Percentiles rank a stretch among this genome's conserved stretches.
phyloP scores from a whole-genome alignment of 179 eudicot genomes.

The Silene noctiflora region DNA sequence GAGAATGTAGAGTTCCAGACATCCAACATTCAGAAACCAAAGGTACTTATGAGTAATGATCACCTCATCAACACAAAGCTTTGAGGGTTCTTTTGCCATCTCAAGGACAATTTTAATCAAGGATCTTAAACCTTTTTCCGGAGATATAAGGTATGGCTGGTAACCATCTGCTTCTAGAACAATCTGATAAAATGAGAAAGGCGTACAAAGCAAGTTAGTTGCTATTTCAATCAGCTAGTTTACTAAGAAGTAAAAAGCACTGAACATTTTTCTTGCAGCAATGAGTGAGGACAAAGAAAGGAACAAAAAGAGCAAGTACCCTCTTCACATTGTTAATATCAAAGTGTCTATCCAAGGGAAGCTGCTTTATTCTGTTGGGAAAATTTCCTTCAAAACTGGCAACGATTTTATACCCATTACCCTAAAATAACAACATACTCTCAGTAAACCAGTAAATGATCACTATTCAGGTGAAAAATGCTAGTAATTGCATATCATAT shows the following conservation, averaged over 20 bases:
- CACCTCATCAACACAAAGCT: conserved; percentile 99
- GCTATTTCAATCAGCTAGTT: not conserved
- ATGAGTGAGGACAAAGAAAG: not conserved
- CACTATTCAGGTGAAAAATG: no score
- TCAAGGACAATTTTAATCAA: conserved; percentile 86
- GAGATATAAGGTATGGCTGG: conserved; percentile 99
- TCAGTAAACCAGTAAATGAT: no score
- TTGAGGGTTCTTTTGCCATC: conserved; percentile 97
- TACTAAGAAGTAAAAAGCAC: not conserved
- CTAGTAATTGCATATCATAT: no score
- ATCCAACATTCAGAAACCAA: no score
- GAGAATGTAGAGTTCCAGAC: not conserved
- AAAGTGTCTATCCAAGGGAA: conserved; percentile 95
- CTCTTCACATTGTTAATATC: conserved; percentile 95
- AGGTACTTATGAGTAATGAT: no score
- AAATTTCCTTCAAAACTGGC: conserved; percentile 99
- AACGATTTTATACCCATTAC: conserved; percentile 93
- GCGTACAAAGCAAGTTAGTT: conserved; percentile 6
- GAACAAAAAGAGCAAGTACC: conserved; percentile 41
- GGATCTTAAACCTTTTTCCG: conserved; percentile 96
- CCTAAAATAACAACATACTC: conserved; percentile 40
- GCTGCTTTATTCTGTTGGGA: conserved; percentile 97
- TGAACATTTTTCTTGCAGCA: not conserved
- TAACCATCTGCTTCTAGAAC: conserved; percentile 99
- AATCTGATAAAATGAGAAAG: conserved; percentile 43